These are phyloP conservation scores for Chlorella vulgaris DNA, from an alignment of 139 green algal species.

Conservation along the genomic window DNA sequence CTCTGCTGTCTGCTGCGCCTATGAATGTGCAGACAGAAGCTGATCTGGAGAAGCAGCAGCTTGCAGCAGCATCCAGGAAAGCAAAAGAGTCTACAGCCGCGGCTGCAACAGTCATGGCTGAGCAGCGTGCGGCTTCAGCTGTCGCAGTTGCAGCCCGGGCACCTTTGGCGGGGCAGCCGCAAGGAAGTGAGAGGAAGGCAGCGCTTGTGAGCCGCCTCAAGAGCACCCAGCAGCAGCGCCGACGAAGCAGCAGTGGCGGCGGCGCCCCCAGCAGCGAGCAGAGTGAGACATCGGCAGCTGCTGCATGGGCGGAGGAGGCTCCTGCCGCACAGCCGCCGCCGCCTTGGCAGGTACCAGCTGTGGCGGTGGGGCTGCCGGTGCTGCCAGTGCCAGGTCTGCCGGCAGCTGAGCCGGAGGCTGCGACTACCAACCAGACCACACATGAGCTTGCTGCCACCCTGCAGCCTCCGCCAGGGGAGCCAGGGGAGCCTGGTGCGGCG, in stretches of 20 bases:
- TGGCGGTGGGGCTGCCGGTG: too few species aligned
- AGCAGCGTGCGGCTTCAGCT: not conserved
- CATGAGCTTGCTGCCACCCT: too few species aligned
- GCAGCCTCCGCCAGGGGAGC: too few species aligned
- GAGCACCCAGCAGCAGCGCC: slow-evolving; percentile 16
- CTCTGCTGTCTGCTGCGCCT: too few species aligned
- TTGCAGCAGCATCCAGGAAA: not conserved
- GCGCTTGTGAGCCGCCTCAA: slow-evolving; percentile 11
- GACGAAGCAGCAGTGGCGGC: not conserved
- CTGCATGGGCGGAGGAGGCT: not conserved
- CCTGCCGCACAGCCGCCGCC: too few species aligned
- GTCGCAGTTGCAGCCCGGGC: not conserved
- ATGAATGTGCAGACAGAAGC: slow-evolving; percentile 20
- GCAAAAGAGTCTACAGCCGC: slow-evolving; percentile 18
- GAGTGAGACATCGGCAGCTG: not conserved
- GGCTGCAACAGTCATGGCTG: not conserved
- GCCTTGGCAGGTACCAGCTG: too few species aligned
- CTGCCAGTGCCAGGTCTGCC: too few species aligned
- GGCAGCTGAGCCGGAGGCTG: too few species aligned
- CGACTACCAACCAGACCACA: too few species aligned
- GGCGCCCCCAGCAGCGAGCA: not conserved
- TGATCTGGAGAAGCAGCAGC: not conserved
- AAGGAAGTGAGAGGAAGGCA: not conserved
- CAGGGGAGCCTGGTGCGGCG: too few species aligned
- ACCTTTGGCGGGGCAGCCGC: too few species aligned